Percentiles rank a stretch among this genome's conserved stretches.
Conservation (phyloP, 495 filamentous ascomycete species). For the Chaetomidium leptoderma region DNA sequence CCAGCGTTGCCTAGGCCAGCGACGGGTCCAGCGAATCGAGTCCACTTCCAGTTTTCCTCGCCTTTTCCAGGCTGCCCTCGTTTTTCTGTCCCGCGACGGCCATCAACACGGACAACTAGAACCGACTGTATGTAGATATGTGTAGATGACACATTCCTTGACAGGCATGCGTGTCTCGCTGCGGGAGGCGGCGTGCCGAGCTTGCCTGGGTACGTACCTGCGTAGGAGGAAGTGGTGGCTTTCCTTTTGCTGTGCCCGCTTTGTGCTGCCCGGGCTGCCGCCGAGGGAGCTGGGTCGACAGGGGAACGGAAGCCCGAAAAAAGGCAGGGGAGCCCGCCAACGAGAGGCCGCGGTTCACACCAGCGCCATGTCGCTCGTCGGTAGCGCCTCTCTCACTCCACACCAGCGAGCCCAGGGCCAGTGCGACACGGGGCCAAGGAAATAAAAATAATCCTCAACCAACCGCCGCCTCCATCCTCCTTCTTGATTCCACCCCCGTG, state of each 20-base stretch:
- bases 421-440: constrained; percentile 22
- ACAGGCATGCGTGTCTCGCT: constrained; percentile 18
- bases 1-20: constrained; percentile 10
- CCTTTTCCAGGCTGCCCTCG: neutral
- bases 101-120: constrained; percentile 1
- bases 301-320: constrained; percentile 6
- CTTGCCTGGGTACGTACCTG: neutral
- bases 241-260: constrained; percentile 5
- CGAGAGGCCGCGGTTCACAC: constrained; percentile 20
- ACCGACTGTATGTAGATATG: no score
- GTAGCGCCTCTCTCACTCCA: constrained; percentile 27
- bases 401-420: constrained; percentile 21
- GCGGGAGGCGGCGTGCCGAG: constrained; percentile 6
- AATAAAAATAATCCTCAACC: constrained; percentile 36
- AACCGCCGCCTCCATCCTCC: constrained; percentile 23
- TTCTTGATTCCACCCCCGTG: constrained; percentile 13
- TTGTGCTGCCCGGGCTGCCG: constrained; percentile 9
- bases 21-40: neutral
- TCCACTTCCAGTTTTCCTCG: neutral
- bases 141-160: constrained; percentile 14
- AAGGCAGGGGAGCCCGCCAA: constrained; percentile 13
- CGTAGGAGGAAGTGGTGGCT: neutral
- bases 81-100: neutral
- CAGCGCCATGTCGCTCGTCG: constrained; percentile 20
- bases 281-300: constrained; percentile 17